Percentiles rank a stretch among this genome's conserved stretches.
Conservation (phyloP, 441 rosid genomes). For the Capsella rubella region DNA sequence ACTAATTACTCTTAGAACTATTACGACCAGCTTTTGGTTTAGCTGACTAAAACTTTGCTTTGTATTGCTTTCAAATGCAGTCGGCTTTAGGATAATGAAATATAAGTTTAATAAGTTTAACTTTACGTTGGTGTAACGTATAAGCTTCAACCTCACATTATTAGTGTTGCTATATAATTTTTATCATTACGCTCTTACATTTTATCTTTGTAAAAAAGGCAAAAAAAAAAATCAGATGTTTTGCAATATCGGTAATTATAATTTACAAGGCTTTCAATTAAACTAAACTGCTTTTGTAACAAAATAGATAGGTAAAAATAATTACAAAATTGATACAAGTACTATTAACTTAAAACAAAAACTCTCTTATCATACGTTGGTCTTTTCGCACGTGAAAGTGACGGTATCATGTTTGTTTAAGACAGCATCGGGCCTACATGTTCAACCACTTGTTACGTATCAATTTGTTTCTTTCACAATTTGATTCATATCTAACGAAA, state of each 20-base stretch:
- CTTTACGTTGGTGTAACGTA: constrained; percentile 41
- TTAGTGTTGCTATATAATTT: background rate
- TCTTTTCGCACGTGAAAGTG: constrained; percentile 42
- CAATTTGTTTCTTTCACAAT: no score
- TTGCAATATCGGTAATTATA: no score
- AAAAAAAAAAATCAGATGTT: no score
- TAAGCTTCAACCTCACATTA: constrained; percentile 35
- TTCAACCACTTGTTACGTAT: constrained; percentile 14
- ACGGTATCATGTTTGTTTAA: constrained; percentile 27
- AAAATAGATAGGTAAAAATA: no score
- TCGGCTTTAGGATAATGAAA: constrained; percentile 31
- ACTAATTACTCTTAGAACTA: constrained; percentile 6
- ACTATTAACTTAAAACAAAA: constrained; percentile 9
- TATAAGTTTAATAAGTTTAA: constrained; percentile 13
- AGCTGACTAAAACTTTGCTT: constrained; percentile 36
- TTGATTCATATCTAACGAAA: no score
- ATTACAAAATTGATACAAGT: no score
- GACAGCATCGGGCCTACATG: constrained; percentile 31
- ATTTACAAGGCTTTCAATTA: no score
- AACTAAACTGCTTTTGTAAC: no score
- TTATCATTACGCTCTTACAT: no score
- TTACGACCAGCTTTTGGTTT: constrained; percentile 25
- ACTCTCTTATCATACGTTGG: constrained; percentile 34
- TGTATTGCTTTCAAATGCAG: constrained; percentile 37
- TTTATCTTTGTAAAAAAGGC: no score